phyloP scores from a whole-genome alignment of 2,329 filamentous ascomycete genomes.

The Talaromyces sp. region DNA sequence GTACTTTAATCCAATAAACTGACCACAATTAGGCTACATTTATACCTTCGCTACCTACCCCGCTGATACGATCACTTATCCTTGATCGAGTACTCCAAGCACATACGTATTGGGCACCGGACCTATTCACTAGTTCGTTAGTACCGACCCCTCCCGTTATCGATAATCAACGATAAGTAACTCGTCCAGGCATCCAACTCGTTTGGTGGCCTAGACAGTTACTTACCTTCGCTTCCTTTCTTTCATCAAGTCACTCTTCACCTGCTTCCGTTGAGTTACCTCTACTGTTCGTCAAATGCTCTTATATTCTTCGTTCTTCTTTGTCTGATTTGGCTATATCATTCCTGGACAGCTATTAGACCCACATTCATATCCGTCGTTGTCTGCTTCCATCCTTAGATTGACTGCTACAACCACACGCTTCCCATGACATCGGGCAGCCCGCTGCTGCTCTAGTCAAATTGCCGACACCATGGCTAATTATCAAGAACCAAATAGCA shows the following conservation, averaged over 20 bases:
- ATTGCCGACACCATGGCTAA: slow-evolving; percentile 34
- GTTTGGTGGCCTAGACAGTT: neutral
- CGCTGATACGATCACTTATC: neutral
- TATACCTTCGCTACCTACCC: neutral
- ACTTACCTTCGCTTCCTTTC: neutral
- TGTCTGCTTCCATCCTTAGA: slow-evolving; percentile 9
- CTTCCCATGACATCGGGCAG: slow-evolving; percentile 9
- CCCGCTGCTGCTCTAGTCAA: slow-evolving; percentile 5
- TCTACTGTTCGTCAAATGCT: neutral
- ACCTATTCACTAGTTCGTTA: slow-evolving; percentile 10
- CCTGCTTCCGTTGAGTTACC: neutral
- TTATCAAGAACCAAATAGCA: slow-evolving; percentile 34
- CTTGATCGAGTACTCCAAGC: neutral
- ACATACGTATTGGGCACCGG: slow-evolving; percentile 10
- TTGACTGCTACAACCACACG: slow-evolving; percentile 2
- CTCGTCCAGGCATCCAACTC: slow-evolving; percentile 1
- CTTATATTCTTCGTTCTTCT: neutral
- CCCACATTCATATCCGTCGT: slow-evolving; percentile 7
- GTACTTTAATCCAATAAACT: neutral
- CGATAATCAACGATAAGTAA: slow-evolving; percentile 8
- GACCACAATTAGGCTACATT: neutral
- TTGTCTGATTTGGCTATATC: slow-evolving; percentile 8
- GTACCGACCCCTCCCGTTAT: slow-evolving; percentile 10
- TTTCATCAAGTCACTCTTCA: neutral
- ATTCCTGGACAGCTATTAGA: slow-evolving; percentile 4